phyloP scores from a whole-genome alignment of 345 rosid species.

The Salix viminalis region DNA sequence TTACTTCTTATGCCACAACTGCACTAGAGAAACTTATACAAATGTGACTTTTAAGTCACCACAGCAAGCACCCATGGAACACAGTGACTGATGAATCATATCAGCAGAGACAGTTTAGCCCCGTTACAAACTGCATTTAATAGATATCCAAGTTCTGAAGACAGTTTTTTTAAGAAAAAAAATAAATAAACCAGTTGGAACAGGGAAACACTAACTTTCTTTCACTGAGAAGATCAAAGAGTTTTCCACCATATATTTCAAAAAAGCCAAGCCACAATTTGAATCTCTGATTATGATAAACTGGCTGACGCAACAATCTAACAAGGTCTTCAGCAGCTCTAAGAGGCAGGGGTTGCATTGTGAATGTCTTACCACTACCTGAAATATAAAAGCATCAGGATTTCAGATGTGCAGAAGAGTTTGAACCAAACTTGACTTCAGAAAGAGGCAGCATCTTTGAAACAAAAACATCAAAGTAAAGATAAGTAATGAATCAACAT shows the following conservation, averaged over 20 bases:
- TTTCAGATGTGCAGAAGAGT: background rate
- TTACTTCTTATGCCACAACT: background rate
- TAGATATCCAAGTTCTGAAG: background rate
- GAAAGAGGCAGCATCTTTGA: background rate
- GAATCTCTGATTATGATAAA: slow-evolving; percentile 72
- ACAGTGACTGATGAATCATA: background rate
- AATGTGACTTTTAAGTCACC: background rate
- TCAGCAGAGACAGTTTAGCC: background rate
- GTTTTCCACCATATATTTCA: slow-evolving; percentile 97
- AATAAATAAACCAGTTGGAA: slow-evolving; percentile 5
- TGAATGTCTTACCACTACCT: slow-evolving; percentile 98
- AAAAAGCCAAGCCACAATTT: slow-evolving; percentile 96
- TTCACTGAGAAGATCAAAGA: slow-evolving; percentile 84
- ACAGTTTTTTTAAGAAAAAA: background rate
- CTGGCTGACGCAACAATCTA: slow-evolving; percentile 81
- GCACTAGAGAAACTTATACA: background rate
- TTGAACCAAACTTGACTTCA: background rate
- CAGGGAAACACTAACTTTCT: slow-evolving; percentile 58
- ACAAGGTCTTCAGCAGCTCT: slow-evolving; percentile 82
- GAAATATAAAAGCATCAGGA: slow-evolving; percentile 21
- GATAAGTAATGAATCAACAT: background rate
- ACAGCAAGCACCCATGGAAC: background rate
- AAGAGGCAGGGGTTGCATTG: slow-evolving; percentile 97
- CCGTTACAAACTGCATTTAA: background rate
- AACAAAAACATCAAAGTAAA: background rate